Percentiles rank a stretch among this genome's conserved stretches.
Evolutionary conservation across 176 grass and related monocot species (phyloP).

Genomic region (Neostapfia colusana): DNA sequence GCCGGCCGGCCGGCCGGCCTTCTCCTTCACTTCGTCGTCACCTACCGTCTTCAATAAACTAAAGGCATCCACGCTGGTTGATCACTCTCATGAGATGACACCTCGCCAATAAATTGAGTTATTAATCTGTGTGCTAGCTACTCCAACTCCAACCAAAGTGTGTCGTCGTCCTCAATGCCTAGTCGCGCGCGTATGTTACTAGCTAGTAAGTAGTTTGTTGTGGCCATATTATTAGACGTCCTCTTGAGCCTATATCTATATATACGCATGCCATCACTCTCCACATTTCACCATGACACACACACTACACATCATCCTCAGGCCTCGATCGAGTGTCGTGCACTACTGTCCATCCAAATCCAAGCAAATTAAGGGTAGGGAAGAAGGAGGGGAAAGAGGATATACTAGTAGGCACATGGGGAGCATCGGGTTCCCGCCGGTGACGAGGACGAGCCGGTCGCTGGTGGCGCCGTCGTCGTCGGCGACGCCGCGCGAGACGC

Average conservation of each 20-base stretch:
- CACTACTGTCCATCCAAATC: not conserved
- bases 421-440: conserved; percentile 38
- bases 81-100: not conserved
- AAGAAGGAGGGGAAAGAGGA: too few relatives aligned
- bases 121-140: not conserved
- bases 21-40: too few relatives aligned
- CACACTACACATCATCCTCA: not conserved
- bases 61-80: not conserved
- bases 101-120: not conserved
- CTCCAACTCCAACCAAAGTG: not conserved
- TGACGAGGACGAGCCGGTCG: conserved; percentile 50
- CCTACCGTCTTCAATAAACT: not conserved
- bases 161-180: too few relatives aligned
- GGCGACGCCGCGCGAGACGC: conserved; percentile 52
- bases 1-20: too few relatives aligned
- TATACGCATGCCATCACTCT: not conserved
- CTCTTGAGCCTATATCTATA: conserved; percentile 25
- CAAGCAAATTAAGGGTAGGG: too few relatives aligned
- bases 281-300: not conserved
- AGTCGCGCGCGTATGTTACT: too few relatives aligned
- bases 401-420: not conserved
- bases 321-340: not conserved
- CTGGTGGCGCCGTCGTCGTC: conserved; percentile 52
- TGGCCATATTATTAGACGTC: conserved; percentile 17
- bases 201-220: too few relatives aligned